Base-by-base conservation (phyloP, 1,284 basidiomycete species). In the Ustilago xerochloae region DNA sequence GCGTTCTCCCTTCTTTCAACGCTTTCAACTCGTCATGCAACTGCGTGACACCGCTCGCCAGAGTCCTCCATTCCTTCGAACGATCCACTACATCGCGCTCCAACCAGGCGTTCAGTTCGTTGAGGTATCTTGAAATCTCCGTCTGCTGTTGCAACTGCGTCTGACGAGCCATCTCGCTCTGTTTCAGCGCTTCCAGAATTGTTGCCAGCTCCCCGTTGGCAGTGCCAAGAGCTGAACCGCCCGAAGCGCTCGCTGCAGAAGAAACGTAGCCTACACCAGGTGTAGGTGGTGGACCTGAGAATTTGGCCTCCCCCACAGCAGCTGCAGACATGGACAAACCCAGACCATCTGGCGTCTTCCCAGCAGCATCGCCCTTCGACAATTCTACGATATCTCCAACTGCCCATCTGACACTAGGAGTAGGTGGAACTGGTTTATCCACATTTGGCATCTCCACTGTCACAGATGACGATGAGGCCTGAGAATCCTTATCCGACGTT, bases 71-170 rank as follows among this genome's bases (percentile, higher is more conserved):
- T 29, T 81, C 79, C 45, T 80, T 80, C 6, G 70, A 66, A 3
- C 80, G 65, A 57, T 81, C 77, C 9, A 69, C 64, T 2, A 80
- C 72, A 51, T 81, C 80, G 2, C 63, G 48, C 47, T 81, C 80
- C 9, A 81, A 55, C 80, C 80, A 81, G 1, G 56, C 48, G 29
- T 81, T 81, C 54, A 81, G 75, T 61, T 81, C 79, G 66, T 79
- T 79, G 46, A 81, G 64, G 38, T 81, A 81, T 36, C 79, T 57
- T 13, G 77, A 78, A 33, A 81, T 79, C 46, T 81, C 79, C 28
- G 67, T 67, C 35, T 81, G 79, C 47, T 81, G 80, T 36, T 67
- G 58, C 9, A 69, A 39, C 50, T 81, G 77, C 9, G 62, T 67
- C 50, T 75, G 63, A 10, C 79, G 72, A 4, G 77, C 75, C 46